These are phyloP conservation scores for Neofusicoccum umdonicola DNA, from an alignment of 2,329 filamentous ascomycete genomes.

Conservation along the genomic window DNA sequence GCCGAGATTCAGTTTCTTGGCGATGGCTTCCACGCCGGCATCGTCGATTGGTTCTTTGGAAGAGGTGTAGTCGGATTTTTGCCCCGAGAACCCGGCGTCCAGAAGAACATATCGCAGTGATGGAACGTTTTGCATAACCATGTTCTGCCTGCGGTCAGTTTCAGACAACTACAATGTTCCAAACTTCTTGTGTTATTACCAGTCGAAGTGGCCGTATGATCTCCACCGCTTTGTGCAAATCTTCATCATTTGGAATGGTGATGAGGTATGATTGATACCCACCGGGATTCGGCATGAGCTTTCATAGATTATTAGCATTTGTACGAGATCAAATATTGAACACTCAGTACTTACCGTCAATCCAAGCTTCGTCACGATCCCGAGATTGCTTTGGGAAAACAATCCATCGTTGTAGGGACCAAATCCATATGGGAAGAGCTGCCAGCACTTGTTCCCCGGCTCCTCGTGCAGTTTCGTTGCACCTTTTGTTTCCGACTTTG, in stretches of 20 bases:
- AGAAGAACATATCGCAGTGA: constrained; percentile 42
- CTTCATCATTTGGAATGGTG: constrained; percentile 50
- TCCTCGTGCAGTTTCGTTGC: constrained; percentile 16
- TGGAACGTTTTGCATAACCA: constrained; percentile 47
- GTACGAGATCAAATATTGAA: no score
- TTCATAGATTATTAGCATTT: background rate
- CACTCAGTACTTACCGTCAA: constrained; percentile 27
- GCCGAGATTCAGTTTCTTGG: constrained; percentile 41
- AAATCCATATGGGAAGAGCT: constrained; percentile 36
- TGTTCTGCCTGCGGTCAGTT: constrained; percentile 19
- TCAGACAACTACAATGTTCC: background rate
- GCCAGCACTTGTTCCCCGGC: constrained; percentile 27
- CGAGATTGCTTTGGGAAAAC: constrained; percentile 36
- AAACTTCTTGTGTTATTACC: background rate
- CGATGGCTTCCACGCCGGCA: constrained; percentile 42
- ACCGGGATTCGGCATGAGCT: constrained; percentile 54
- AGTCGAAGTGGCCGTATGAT: constrained; percentile 47
- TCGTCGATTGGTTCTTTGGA: constrained; percentile 37
- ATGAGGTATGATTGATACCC: constrained; percentile 46
- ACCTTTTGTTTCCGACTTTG: constrained; percentile 22
- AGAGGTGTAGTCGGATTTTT: constrained; percentile 30
- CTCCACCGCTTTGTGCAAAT: constrained; percentile 49
- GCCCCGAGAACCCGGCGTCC: constrained; percentile 41
- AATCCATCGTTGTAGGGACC: constrained; percentile 38
- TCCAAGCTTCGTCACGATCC: constrained; percentile 50